Percentiles rank a stretch among this genome's conserved stretches.
phyloP scores from a whole-genome alignment of 1,284 basidiomycete genomes.

The Vanrija sp. region DNA sequence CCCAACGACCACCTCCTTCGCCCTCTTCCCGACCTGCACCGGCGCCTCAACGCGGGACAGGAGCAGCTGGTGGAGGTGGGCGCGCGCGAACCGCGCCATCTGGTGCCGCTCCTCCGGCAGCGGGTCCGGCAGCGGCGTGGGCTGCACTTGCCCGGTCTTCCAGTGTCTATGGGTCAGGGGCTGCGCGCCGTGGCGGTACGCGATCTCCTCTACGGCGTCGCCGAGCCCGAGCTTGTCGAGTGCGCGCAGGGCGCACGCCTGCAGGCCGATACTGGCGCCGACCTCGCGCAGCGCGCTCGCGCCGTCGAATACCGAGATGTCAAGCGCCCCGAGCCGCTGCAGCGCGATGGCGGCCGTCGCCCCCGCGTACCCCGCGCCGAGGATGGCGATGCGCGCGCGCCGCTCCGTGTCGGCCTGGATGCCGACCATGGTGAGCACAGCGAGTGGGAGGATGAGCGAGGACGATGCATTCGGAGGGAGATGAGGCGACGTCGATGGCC shows the following conservation, averaged over 20 bases:
- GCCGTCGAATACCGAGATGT: conserved; percentile 2
- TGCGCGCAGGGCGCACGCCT: conserved; percentile 12
- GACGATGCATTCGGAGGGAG: too few relatives aligned
- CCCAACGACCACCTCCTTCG: neutral
- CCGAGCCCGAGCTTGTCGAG: conserved; percentile 16
- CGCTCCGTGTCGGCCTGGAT: too few relatives aligned
- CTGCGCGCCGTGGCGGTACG: conserved; percentile 10
- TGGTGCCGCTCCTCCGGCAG: conserved; percentile 4
- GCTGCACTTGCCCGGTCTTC: conserved; percentile 1
- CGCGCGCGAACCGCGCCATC: conserved; percentile 12
- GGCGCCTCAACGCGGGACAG: neutral
- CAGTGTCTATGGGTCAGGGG: conserved; percentile 1
- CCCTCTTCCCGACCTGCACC: conserved; percentile 7
- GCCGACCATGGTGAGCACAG: too few relatives aligned
- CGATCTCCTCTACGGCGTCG: conserved; percentile 9
- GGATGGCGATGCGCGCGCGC: neutral
- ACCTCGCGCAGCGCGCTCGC: conserved; percentile 6
- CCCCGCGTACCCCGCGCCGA: neutral
- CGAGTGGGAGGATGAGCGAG: too few relatives aligned
- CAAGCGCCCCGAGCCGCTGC: neutral
- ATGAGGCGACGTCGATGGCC: too few relatives aligned
- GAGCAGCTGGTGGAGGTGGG: conserved; percentile 14
- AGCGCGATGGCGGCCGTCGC: conserved; percentile 4
- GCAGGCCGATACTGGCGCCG: conserved; percentile 13
- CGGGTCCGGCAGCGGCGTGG: conserved; percentile 1